These are phyloP conservation scores for Neurospora tetrasperma DNA, from an alignment of 495 filamentous ascomycete genomes.

Conservation along the genomic window DNA sequence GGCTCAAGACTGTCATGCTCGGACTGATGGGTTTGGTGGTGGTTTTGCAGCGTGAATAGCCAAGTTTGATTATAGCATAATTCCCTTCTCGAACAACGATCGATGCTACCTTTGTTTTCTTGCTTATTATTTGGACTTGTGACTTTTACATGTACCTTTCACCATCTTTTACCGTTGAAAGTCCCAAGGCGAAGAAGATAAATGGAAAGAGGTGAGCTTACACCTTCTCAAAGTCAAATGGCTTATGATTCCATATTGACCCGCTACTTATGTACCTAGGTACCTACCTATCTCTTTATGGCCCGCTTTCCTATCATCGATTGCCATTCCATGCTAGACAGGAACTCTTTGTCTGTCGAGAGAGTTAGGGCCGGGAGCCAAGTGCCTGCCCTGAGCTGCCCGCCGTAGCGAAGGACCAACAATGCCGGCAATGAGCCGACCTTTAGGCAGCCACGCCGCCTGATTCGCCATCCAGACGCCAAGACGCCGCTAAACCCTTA, in stretches of 20 bases:
- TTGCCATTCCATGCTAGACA: neutral
- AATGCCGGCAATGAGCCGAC: neutral
- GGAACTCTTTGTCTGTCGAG: neutral
- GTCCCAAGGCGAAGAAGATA: neutral
- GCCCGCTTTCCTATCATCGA: neutral
- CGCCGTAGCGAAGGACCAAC: neutral
- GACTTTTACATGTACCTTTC: neutral
- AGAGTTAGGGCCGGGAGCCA: neutral
- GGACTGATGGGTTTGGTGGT: slow-evolving; percentile 94
- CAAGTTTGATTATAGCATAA: neutral
- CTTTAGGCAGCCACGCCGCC: neutral
- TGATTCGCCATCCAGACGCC: neutral
- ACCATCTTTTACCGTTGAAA: neutral
- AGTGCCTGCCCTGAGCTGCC: neutral
- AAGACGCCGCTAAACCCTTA: neutral
- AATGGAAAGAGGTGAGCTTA: neutral
- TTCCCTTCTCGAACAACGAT: neutral
- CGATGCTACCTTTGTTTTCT: neutral
- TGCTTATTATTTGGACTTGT: neutral
- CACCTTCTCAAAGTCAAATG: neutral
- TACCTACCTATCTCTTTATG: neutral
- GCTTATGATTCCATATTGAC: neutral
- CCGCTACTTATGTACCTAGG: neutral
- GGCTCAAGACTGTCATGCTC: slow-evolving; percentile 90
- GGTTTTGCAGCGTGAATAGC: slow-evolving; percentile 76